A percentile compares a stretch with the other conserved stretches of the same genome.
Conservation (phyloP, 2,329 filamentous ascomycete species). For the Colletotrichum sp. region DNA sequence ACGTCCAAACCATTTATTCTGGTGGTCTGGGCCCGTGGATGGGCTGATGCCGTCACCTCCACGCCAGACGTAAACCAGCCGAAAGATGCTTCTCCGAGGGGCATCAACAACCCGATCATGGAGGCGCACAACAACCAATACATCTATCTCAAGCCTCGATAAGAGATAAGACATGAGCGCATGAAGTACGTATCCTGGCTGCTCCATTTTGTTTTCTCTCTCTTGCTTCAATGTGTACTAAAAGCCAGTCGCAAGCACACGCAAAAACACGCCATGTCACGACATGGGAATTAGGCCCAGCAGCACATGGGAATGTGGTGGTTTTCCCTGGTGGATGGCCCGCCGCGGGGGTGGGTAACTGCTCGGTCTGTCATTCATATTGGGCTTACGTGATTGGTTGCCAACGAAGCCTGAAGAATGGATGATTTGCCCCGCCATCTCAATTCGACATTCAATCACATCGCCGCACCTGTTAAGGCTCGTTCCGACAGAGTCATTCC, state of each 20-base stretch:
- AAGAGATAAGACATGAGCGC: neutral
- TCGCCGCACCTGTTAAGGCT: neutral
- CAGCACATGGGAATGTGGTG: neutral
- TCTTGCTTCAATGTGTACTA: neutral
- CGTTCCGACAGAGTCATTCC: neutral
- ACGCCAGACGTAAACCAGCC: neutral
- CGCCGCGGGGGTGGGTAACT: neutral
- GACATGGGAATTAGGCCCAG: neutral
- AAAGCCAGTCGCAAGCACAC: neutral
- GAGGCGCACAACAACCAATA: neutral
- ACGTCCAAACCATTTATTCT: neutral
- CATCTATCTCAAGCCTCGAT: neutral
- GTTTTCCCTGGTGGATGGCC: neutral
- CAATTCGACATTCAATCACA: neutral
- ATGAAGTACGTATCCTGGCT: neutral
- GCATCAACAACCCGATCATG: neutral
- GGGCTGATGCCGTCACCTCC: conserved; percentile 15
- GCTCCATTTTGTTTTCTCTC: neutral
- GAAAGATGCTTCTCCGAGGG: conserved; percentile 23
- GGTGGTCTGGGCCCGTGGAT: neutral
- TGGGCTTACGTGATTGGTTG: neutral
- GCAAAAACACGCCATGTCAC: neutral
- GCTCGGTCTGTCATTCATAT: neutral
- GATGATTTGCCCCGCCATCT: neutral
- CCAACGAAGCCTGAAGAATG: neutral